These are phyloP conservation scores for Trichoderma sp. DNA, from an alignment of 2,329 filamentous ascomycete species.

Conservation along the genomic window DNA sequence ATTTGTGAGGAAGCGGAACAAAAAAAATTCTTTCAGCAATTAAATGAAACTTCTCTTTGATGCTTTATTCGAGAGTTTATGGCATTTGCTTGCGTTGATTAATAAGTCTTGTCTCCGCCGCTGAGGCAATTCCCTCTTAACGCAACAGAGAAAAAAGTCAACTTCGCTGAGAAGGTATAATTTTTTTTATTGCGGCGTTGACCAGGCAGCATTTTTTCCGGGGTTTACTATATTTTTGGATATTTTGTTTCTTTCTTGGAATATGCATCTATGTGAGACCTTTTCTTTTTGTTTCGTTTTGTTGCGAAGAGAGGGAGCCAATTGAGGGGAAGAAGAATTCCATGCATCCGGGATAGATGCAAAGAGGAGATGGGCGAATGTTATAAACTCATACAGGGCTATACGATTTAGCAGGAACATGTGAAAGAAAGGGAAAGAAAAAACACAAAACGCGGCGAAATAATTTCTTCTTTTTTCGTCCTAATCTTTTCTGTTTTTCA, in stretches of 20 bases:
- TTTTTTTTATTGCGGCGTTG: slow-evolving; percentile 27
- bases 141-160: background rate
- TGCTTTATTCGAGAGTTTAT: slow-evolving; percentile 7
- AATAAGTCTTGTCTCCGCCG: slow-evolving; percentile 21
- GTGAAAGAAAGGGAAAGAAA: slow-evolving; percentile 22
- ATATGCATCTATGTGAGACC: slow-evolving; percentile 9
- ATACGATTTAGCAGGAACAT: slow-evolving; percentile 19
- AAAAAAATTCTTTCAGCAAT: background rate
- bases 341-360: slow-evolving; percentile 6
- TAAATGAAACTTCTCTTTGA: background rate
- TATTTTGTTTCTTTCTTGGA: background rate
- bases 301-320: slow-evolving; percentile 5
- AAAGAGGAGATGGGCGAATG: slow-evolving; percentile 1
- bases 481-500: background rate
- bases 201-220: slow-evolving; percentile 29
- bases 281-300: background rate
- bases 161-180: background rate
- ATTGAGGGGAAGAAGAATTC: slow-evolving; percentile 3
- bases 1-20: slow-evolving; percentile 4
- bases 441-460: slow-evolving; percentile 8
- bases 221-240: slow-evolving; percentile 20
- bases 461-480: slow-evolving; percentile 1
- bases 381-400: slow-evolving; percentile 26
- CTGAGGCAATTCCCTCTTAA: slow-evolving; percentile 14
- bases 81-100: slow-evolving; percentile 18